Evolutionary conservation across 805 yeast genomes (phyloP).

Genomic region (Grigorovia humatica): DNA sequence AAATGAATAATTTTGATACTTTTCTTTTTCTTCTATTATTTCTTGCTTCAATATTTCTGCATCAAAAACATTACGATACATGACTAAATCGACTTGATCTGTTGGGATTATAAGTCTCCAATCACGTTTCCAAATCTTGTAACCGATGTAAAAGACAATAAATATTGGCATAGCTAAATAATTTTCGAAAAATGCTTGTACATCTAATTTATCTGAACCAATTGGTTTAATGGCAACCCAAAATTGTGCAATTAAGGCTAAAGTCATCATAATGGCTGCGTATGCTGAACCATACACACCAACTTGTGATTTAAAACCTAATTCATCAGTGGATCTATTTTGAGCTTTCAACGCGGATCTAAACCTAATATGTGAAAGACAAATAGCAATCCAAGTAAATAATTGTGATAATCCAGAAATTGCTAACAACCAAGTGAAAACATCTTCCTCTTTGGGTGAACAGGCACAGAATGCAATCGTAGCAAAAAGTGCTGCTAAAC

Average conservation of each 20-base stretch:
- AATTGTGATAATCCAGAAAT: slow-evolving; percentile 52
- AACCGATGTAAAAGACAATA: slow-evolving; percentile 34
- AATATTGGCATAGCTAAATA: slow-evolving; percentile 42
- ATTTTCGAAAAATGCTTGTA: slow-evolving; percentile 35
- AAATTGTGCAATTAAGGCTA: slow-evolving; percentile 49
- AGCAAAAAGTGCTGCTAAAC: slow-evolving; percentile 40
- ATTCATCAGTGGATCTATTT: slow-evolving; percentile 39
- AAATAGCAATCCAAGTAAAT: slow-evolving; percentile 54
- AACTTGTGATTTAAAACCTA: slow-evolving; percentile 42
- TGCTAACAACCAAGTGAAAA: slow-evolving; percentile 56
- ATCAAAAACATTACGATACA: slow-evolving; percentile 26
- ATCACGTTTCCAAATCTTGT: slow-evolving; percentile 37
- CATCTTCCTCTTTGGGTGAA: slow-evolving; percentile 43
- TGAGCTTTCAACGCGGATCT: slow-evolving; percentile 48
- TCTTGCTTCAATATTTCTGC: slow-evolving; percentile 28
- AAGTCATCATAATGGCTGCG: slow-evolving; percentile 40
- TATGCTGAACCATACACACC: slow-evolving; percentile 46
- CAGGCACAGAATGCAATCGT: slow-evolving; percentile 59
- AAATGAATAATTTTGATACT: slow-evolving; percentile 19
- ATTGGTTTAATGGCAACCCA: slow-evolving; percentile 60
- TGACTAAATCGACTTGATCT: slow-evolving; percentile 21
- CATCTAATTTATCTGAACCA: slow-evolving; percentile 27
- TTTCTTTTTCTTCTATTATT: slow-evolving; percentile 23
- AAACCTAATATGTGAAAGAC: slow-evolving; percentile 47
- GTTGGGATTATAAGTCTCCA: slow-evolving; percentile 29